These are phyloP conservation scores for Pseudomicrostroma phylloplanum DNA, from an alignment of 1,284 basidiomycete genomes.

Conservation along the genomic window DNA sequence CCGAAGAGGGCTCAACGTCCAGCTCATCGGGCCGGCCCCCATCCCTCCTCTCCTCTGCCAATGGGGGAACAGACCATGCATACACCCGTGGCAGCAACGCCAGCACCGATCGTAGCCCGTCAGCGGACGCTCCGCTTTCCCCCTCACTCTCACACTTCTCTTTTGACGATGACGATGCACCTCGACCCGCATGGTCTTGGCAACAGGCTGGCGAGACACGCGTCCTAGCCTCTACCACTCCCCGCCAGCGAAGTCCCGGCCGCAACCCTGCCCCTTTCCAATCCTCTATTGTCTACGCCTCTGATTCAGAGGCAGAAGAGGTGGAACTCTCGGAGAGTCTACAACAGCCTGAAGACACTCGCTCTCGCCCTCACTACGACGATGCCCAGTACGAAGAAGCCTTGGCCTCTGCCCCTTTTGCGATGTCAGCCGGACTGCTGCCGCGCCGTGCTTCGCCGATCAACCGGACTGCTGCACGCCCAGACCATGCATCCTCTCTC, in stretches of 20 bases:
- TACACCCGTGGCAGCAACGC: no score
- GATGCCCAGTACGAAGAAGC: slow-evolving; percentile 1
- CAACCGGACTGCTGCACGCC: not conserved
- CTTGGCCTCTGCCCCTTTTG: not conserved
- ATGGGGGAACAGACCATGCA: no score
- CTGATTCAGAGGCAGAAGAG: not conserved
- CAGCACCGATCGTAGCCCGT: no score
- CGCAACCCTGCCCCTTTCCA: not conserved
- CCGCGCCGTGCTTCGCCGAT: not conserved
- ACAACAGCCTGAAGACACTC: no score
- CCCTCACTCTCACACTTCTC: not conserved
- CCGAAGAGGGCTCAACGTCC: no score
- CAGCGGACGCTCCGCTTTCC: not conserved
- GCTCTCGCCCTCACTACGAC: no score
- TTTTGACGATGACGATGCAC: not conserved
- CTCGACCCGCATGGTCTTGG: slow-evolving; percentile 1
- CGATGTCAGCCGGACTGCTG: not conserved
- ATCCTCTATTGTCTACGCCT: not conserved
- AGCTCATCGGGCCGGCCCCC: no score
- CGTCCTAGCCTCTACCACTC: slow-evolving; percentile 5
- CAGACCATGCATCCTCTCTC: not conserved
- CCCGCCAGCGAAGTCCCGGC: not conserved
- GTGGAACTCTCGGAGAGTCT: not conserved
- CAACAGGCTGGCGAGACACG: not conserved
- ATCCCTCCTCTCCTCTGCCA: no score